Base-by-base conservation (phyloP, 2,329 filamentous ascomycete species). In the Cladosporium colombiae region DNA sequence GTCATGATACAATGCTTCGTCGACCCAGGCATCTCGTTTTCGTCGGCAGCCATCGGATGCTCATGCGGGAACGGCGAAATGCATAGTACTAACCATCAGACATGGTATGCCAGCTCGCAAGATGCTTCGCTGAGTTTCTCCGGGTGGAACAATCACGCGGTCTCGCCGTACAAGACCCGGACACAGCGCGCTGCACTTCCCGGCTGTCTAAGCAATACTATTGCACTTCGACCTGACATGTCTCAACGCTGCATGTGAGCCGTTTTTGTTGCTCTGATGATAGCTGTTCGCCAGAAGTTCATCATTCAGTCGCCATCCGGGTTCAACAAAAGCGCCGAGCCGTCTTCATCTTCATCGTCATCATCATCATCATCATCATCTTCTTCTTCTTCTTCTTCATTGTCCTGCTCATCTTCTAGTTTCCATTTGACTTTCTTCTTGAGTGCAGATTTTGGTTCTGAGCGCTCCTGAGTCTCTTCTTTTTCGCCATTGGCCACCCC, bases 401-500 rank as follows among this genome's bases (percentile, higher is more conserved):
- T 44, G 10, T 49, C 50, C 13, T 63, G 23, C 1, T 37, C 31
- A 21, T 31, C 35, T 6, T 46, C 31, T 4, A 44, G 21, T 16
- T 59, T 46, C 56, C 56, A 59, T 23, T 11, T 59, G 14, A 59
- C 56, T 13, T 46, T 63, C 35, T 55, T 37, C 6, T 56, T 33
- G 4, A 18, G 11, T 11, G 37, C 33, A 21, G 35, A 27, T 31
- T 46, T 59, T 14, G 25, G 37, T 16, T 46, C 56, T 1, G 18
- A 14, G 2, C 21, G 35, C 25, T 40, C 37, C 18, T 71, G 67
- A 31, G 70, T 68, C 29, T 71, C 70, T 4, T 57, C 67, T 1
- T 52, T 56, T 25, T 72, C 70, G 27, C 67, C 69, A 37, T 70
- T 70, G 2, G 68, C 68, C 18, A 67, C 53, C 10, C 68, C 65